A percentile compares a stretch with the other conserved stretches of the same genome.
Conservation (phyloP, 352 stramenopile species). For the Globisporangium nodosum region DNA sequence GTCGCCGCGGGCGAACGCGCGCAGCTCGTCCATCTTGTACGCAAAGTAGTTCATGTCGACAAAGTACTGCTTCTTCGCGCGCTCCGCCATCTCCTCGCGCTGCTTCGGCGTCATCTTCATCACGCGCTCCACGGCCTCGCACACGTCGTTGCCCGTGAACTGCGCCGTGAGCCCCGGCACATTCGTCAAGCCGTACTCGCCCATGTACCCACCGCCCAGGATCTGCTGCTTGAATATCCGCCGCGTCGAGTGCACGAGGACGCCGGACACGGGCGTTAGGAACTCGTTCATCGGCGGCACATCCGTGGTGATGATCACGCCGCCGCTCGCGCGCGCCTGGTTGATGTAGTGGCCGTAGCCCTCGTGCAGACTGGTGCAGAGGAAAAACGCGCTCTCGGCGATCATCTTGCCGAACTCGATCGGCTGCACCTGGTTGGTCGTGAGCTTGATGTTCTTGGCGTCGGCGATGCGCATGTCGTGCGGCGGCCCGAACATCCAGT, state of each 20-base stretch:
- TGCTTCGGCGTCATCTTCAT: constrained; percentile 38
- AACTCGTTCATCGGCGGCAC: constrained; percentile 57
- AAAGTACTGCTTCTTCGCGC: constrained; percentile 49
- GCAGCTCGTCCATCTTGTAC: constrained; percentile 52
- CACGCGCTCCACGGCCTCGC: constrained; percentile 44
- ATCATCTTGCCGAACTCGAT: constrained; percentile 34
- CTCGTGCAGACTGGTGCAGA: constrained; percentile 48
- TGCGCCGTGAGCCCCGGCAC: constrained; percentile 37
- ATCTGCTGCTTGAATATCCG: constrained; percentile 19
- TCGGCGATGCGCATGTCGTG: not conserved
- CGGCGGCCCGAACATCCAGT: constrained; percentile 24
- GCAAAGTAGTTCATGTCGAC: constrained; percentile 64
- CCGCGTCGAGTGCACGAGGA: constrained; percentile 17
- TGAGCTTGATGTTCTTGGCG: constrained; percentile 19
- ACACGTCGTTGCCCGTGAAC: constrained; percentile 34
- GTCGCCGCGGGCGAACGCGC: constrained; percentile 20
- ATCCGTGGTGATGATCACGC: constrained; percentile 48
- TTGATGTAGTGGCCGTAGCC: constrained; percentile 69
- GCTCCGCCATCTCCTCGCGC: constrained; percentile 32
- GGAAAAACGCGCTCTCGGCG: constrained; percentile 31
- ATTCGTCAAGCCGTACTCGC: constrained; percentile 39
- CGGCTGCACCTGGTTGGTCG: constrained; percentile 25
- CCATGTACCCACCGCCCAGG: constrained; percentile 32
- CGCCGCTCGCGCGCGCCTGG: constrained; percentile 39
- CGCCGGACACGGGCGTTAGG: constrained; percentile 27